Base-by-base conservation (phyloP, 805 yeast genomes). In the Martiniozyma abietophila region DNA sequence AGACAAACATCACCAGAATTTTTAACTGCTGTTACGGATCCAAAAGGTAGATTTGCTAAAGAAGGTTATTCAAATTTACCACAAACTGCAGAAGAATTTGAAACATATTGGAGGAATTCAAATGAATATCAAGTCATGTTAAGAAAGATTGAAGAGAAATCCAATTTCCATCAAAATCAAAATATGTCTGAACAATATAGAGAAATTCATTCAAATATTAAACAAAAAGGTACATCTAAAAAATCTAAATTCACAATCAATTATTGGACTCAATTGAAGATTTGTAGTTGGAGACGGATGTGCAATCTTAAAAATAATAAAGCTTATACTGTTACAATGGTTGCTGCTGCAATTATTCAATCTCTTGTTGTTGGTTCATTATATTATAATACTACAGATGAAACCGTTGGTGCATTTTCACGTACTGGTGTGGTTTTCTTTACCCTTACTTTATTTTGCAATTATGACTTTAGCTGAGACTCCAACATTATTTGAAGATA, bases 381-480 rank as follows among this genome's bases (percentile, higher is more conserved):
- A 48, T 76, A 66, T 47, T 76, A 64, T 50, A 69, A 69, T 39
- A 64, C 71, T 31, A 59, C 64, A 29, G 55, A 61, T 5, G 59
- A 65, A 5, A 73, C 82, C 1, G 50, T 51, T 7, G 77, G 80
- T 35, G 69, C 77, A 28, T 75, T 70, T 50, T 67, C 74, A 39
- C 66, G 82, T 58, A 76, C 78, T 54, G 80, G 80, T 50, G 56
- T 71, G 25, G 56, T 77, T 53, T 77, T 76, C 57, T 74, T 72
- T 49, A 69, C n/a, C 76, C 25, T 63, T 74, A 31, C 59, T 77
- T 35, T 76, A 68, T 45, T 75, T 71, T 53, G 74, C 77, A 28
- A 64, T 76, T 45, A 67, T 78, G 34, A 67, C 78, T 8, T 55
- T 76, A 39, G 75, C 80, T 46, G 83, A 75, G 56, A 71, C 76